Evolutionary conservation across 2,329 filamentous ascomycete genomes (phyloP), one percentile per base, ranked within the genome.

Genomic region (Tolypocladium tundrense): DNA sequence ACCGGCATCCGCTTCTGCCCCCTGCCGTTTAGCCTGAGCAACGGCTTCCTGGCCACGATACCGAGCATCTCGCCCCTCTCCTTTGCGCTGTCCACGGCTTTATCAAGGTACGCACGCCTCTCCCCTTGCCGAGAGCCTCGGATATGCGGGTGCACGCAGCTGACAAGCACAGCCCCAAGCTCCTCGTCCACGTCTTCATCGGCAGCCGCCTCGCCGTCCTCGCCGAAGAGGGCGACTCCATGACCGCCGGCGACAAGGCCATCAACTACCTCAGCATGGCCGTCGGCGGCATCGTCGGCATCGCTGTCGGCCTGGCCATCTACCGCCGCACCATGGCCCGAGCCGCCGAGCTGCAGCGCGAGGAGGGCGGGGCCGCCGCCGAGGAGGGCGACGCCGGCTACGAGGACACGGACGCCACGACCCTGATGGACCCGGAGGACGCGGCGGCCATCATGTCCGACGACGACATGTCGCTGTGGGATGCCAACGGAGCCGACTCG

Each of bases 1-100:
- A 87, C 90, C 61, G 95, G 94, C 82, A 94, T 99, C 65, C 84
- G 94, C 37, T 82, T 97, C 62, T 97, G 93, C 67, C 94, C 94
- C 2, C 71, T 99, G 60, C 94, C 94, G 16, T 99, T 96, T 71
- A 94, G 89, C 56, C 77, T 97, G 64, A 92, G 89, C 69, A 99
- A 99, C 69, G 94, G 91, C 55, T 96, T 96, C 60, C 84, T 99
- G 57, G 91, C 91, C 37, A 97, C 94, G 1, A 92, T 99, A 61
- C 92, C 92, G 3, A 96, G 88, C 39, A 90, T 99, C 40, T 82
- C 86, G 31, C 88, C 89, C 45, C 71, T 81, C 60, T 83, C 83
- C 53, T 97, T 95, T 74, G 87, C 86, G 39, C 70, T 91, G 52
- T 93, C 94, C 7, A 97, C 93, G 0, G 87, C 90, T 3, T 76